Conservation (phyloP, 352 stramenopile genomes). For the Phytophthora hibernalis region DNA sequence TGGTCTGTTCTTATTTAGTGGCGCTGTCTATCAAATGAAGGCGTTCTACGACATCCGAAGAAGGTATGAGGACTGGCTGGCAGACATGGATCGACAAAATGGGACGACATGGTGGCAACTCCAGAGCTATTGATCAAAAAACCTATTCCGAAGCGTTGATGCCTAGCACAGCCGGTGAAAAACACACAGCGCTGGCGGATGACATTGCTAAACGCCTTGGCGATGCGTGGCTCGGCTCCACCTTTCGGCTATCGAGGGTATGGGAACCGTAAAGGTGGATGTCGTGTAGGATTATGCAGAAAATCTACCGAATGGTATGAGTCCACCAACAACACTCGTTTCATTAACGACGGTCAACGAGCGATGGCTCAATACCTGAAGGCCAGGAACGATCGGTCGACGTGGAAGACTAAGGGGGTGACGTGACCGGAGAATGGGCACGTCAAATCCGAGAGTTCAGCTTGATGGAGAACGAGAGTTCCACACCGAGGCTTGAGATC, state of each 20-base stretch:
- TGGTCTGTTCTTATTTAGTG: neutral
- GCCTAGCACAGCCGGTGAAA: neutral
- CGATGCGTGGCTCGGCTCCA: neutral
- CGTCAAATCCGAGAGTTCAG: too few species aligned
- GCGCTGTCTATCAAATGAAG: neutral
- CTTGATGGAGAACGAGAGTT: too few species aligned
- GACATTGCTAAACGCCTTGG: neutral
- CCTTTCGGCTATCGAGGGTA: neutral
- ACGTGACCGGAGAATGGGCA: too few species aligned
- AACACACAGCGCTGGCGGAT: neutral
- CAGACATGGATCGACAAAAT: neutral
- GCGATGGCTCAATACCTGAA: too few species aligned
- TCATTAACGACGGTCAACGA: too few species aligned
- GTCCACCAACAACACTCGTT: too few species aligned
- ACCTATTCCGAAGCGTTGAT: neutral
- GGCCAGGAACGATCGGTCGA: too few species aligned
- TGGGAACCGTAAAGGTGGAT: neutral
- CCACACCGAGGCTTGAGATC: too few species aligned
- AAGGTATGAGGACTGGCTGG: neutral
- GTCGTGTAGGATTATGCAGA: neutral
- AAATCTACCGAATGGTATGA: neutral
- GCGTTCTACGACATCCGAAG: neutral
- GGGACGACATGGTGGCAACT: neutral
- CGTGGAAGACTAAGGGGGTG: too few species aligned
- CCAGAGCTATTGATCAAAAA: neutral